Evolutionary conservation across 1,284 basidiomycete genomes (phyloP).

Genomic region (Ceraceosorus guamensis): DNA sequence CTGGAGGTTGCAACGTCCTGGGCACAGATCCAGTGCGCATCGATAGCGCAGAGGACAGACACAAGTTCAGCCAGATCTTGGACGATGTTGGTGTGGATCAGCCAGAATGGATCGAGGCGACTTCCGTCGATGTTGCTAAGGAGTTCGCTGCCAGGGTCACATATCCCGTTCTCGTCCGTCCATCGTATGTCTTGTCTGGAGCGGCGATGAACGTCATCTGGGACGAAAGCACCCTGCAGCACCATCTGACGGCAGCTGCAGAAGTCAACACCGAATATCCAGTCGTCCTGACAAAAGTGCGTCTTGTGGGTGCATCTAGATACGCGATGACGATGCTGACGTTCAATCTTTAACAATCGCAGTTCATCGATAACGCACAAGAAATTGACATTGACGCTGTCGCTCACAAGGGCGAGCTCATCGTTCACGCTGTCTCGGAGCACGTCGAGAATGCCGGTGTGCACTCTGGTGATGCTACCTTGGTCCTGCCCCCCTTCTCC

Average conservation of each 20-base stretch:
- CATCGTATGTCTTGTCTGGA: constrained; percentile 82
- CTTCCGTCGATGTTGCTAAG: constrained; percentile 81
- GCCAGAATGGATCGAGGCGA: constrained; percentile 90
- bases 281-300: constrained; percentile 89
- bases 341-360: too few relatives aligned
- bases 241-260: constrained; percentile 88
- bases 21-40: constrained; percentile 94
- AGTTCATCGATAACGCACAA: constrained; percentile 91
- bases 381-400: constrained; percentile 98
- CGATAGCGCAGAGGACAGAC: constrained; percentile 94
- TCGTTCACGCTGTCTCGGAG: constrained; percentile 93
- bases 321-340: too few relatives aligned
- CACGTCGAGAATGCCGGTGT: constrained; percentile 99
- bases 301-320: too few relatives aligned
- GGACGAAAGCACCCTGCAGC: constrained; percentile 78
- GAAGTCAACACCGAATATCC: constrained; percentile 94
- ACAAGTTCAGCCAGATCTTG: constrained; percentile 95
- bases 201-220: constrained; percentile 99
- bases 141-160: constrained; percentile 79
- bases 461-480: constrained; percentile 95
- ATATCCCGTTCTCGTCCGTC: constrained; percentile 51
- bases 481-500: constrained; percentile 93
- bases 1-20: constrained; percentile 77
- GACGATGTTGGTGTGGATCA: constrained; percentile 95
- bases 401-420: constrained; percentile 84